A percentile compares a stretch with the other conserved stretches of the same genome.
phyloP scores from a whole-genome alignment of 768 basidiomycete species.

The Termitomyces sp. region DNA sequence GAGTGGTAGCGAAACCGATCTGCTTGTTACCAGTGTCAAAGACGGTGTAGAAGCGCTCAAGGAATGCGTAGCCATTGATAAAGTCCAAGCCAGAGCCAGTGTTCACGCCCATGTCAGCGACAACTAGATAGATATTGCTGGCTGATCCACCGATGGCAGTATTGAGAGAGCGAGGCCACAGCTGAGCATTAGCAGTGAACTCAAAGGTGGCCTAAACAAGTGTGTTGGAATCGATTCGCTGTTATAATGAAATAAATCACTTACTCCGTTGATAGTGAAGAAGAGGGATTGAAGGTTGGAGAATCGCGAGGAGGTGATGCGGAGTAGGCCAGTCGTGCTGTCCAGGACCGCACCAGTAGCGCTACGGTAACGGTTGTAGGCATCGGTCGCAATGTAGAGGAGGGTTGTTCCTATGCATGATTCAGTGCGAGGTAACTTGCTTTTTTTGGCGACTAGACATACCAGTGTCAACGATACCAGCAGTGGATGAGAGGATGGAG shows the following conservation, averaged over 20 bases:
- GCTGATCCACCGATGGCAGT: conserved; percentile 25
- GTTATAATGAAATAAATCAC: conserved; percentile 10
- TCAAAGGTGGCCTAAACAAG: conserved; percentile 25
- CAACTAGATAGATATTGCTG: conserved; percentile 26
- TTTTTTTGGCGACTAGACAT: not conserved
- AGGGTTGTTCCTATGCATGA: conserved; percentile 37
- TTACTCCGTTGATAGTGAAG: conserved; percentile 48
- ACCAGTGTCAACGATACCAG: conserved; percentile 60
- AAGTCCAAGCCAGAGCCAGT: conserved; percentile 47
- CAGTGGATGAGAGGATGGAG: conserved; percentile 37
- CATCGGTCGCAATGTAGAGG: conserved; percentile 41
- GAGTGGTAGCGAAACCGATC: conserved; percentile 51
- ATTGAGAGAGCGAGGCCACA: conserved; percentile 30
- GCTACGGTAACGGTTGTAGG: conserved; percentile 33
- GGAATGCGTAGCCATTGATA: conserved; percentile 47
- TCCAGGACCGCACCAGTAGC: conserved; percentile 41
- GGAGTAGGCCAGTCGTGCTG: conserved; percentile 40
- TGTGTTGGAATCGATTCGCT: not conserved
- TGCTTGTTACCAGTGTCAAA: conserved; percentile 53
- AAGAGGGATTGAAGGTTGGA: conserved; percentile 44
- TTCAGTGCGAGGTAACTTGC: not conserved
- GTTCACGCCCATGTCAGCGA: conserved; percentile 28
- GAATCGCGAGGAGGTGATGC: conserved; percentile 46
- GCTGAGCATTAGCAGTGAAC: conserved; percentile 33
- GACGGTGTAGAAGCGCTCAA: conserved; percentile 62